A percentile compares a stretch with the other conserved stretches of the same genome.
Conservation (phyloP, 768 basidiomycete species). For the Collybiopsis luxurians region DNA sequence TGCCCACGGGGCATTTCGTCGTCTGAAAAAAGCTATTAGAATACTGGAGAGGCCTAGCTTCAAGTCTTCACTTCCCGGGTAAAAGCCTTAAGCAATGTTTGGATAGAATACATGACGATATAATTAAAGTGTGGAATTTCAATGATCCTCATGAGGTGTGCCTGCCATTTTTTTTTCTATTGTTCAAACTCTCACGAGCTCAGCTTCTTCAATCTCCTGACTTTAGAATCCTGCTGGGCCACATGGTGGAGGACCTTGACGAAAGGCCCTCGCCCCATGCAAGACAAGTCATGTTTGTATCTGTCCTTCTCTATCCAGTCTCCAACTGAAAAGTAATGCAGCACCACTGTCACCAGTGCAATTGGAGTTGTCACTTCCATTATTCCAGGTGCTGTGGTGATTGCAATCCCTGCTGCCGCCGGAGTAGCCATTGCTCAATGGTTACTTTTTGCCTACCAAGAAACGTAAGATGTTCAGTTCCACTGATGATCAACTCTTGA, state of each 20-base stretch:
- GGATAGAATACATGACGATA: constrained; percentile 15
- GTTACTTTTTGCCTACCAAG: not conserved
- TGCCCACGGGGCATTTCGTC: not conserved
- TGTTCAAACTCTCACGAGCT: not conserved
- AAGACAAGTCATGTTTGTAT: not conserved
- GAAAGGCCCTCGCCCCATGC: not conserved
- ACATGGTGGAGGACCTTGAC: not conserved
- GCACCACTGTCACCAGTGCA: not conserved
- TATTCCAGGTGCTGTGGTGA: not conserved
- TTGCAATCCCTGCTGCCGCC: not conserved
- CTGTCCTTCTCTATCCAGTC: not conserved
- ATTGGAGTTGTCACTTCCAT: not conserved
- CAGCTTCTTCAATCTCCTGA: not conserved
- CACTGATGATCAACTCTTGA: no score
- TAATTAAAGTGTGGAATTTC: constrained; percentile 26
- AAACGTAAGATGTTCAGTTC: not conserved
- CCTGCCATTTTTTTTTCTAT: not conserved
- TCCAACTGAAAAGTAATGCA: not conserved
- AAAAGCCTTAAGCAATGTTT: constrained; percentile 12
- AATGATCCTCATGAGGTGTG: constrained; percentile 16
- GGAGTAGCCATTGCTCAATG: not conserved
- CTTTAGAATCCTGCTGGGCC: not conserved
- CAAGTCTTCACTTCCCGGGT: constrained; percentile 17
- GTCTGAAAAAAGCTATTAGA: not conserved
- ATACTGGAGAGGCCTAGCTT: constrained; percentile 12